Conservation (phyloP, 148 eudicot genomes). For the Rhododendron molle region DNA sequence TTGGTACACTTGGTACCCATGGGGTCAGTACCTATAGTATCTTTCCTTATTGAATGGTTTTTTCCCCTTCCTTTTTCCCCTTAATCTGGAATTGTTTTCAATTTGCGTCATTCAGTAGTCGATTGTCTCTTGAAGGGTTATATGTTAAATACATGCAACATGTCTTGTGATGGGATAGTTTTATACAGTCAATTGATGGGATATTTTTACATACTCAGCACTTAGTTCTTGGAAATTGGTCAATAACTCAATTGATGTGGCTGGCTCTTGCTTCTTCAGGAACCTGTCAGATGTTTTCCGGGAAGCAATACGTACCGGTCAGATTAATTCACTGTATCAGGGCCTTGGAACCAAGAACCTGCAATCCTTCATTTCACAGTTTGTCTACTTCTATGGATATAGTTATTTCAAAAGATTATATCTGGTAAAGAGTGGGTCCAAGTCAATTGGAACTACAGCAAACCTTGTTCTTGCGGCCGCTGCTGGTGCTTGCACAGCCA, state of each 20-base stretch:
- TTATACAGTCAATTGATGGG: background rate
- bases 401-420: conserved; percentile 49
- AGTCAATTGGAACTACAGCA: conserved; percentile 49
- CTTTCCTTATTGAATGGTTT: too few relatives aligned
- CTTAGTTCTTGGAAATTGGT: background rate
- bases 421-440: conserved; percentile 31
- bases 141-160: background rate
- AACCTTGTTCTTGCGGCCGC: conserved; percentile 53
- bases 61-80: background rate
- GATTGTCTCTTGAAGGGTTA: background rate
- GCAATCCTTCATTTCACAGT: conserved; percentile 52
- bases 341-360: conserved; percentile 55
- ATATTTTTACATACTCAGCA: background rate
- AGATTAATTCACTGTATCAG: conserved; percentile 46
- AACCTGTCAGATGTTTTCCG: conserved; percentile 45
- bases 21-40: background rate
- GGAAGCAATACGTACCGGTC: conserved; percentile 44
- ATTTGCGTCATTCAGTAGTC: background rate
- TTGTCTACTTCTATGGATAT: conserved; percentile 53
- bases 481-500: conserved; percentile 52
- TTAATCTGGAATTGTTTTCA: background rate
- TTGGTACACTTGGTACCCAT: background rate
- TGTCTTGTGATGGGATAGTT: background rate
- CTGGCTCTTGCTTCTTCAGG: conserved; percentile 23
- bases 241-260: background rate